Evolutionary conservation across 1,139 yeast species (phyloP).

Genomic region (Lodderomyces margitis): DNA sequence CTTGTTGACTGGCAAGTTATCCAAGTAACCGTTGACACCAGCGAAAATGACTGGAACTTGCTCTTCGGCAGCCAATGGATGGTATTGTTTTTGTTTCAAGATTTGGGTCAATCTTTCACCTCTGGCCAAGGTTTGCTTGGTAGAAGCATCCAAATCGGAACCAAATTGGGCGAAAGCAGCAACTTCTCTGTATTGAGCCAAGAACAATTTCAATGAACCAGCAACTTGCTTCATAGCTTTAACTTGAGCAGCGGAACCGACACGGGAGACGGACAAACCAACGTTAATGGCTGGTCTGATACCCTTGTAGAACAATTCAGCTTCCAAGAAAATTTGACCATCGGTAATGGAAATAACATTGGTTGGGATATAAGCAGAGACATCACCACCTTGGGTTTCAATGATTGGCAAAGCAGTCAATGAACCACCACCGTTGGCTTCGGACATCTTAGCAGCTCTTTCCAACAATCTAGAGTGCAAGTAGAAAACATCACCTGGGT

Average conservation of each 20-base stretch:
- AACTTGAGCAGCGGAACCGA: constrained; percentile 99
- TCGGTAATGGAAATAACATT: constrained; percentile 96
- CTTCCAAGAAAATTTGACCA: constrained; percentile 98
- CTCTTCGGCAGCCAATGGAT: constrained; percentile 97
- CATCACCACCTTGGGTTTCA: constrained; percentile 99
- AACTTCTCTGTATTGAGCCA: constrained; percentile 99
- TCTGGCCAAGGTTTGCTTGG: constrained; percentile 98
- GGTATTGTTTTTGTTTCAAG: constrained; percentile 96
- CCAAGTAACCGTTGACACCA: constrained; percentile 99
- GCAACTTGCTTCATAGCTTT: constrained; percentile 99
- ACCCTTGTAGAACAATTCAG: constrained; percentile 99
- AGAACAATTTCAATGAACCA: constrained; percentile 99
- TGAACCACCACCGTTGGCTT: constrained; percentile 87
- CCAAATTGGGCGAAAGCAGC: constrained; percentile 99
- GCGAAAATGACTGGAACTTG: constrained; percentile 98
- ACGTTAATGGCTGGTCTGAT: constrained; percentile 99
- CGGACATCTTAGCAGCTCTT: constrained; percentile 98
- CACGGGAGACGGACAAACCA: constrained; percentile 99
- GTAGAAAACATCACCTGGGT: constrained; percentile 97
- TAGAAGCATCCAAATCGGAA: constrained; percentile 99
- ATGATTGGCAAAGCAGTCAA: constrained; percentile 94
- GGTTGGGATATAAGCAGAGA: constrained; percentile 96
- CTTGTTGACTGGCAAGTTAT: constrained; percentile 78
- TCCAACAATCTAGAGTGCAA: constrained; percentile 93
- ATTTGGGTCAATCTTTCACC: constrained; percentile 99